Percentiles rank a stretch among this genome's conserved stretches.
phyloP scores from a whole-genome alignment of 2,329 filamentous ascomycete species.

The Colletotrichum cuscutae region DNA sequence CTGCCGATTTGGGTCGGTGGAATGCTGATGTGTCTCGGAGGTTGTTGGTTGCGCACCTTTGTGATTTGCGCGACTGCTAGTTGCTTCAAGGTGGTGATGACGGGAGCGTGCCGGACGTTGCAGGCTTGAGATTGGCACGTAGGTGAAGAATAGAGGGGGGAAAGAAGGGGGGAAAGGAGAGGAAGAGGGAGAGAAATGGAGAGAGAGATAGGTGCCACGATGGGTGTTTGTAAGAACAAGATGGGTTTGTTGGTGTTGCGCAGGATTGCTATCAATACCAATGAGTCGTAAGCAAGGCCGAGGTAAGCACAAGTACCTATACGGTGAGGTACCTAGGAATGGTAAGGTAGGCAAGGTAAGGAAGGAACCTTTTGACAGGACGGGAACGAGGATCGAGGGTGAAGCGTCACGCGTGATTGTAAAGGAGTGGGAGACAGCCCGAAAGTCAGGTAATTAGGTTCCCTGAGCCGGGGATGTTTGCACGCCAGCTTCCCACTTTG shows the following conservation, averaged over 20 bases:
- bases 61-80: background rate
- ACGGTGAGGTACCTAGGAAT: too few relatives aligned
- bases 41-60: background rate
- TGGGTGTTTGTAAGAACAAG: background rate
- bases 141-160: background rate
- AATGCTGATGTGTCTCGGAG: conserved; percentile 22
- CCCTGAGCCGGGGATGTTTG: background rate
- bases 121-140: background rate
- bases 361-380: too few relatives aligned
- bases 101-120: background rate
- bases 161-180: background rate
- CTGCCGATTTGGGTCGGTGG: conserved; percentile 14
- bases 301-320: too few relatives aligned
- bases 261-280: background rate
- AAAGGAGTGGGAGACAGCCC: background rate
- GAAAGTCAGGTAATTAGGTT: background rate
- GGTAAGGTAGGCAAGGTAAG: too few relatives aligned
- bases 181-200: background rate
- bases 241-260: background rate
- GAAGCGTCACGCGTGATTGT: background rate
- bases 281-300: too few relatives aligned
- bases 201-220: background rate
- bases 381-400: background rate
- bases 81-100: background rate
- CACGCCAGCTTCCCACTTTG: background rate